Evolutionary conservation across 495 filamentous ascomycete species (phyloP).

Genomic region (Bombardia bombarda): DNA sequence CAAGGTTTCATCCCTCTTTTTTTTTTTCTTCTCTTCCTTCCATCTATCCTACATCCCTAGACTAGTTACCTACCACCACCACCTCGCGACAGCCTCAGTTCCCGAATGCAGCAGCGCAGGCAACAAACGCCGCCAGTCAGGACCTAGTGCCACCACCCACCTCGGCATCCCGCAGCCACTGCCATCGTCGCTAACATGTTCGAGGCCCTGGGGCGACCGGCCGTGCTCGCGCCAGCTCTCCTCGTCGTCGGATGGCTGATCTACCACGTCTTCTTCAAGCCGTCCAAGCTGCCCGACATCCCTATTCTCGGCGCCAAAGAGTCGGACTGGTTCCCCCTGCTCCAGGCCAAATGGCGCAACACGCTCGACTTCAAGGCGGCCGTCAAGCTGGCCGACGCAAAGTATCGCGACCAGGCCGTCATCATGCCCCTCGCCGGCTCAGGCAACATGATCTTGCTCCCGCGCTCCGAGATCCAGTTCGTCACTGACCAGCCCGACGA

Average conservation of each 20-base stretch:
- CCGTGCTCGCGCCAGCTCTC: slow-evolving; percentile 16
- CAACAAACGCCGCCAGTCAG: too few relatives aligned
- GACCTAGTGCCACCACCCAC: not conserved
- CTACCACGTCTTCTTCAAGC: slow-evolving; percentile 18
- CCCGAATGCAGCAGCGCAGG: too few relatives aligned
- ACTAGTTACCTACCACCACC: too few relatives aligned
- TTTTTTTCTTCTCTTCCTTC: too few relatives aligned
- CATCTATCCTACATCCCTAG: too few relatives aligned
- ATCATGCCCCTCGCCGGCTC: slow-evolving; percentile 19
- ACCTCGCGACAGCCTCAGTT: too few relatives aligned
- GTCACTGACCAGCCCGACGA: slow-evolving; percentile 39
- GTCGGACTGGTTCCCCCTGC: slow-evolving; percentile 30
- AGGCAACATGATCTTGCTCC: slow-evolving; percentile 29
- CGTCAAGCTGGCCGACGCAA: slow-evolving; percentile 14
- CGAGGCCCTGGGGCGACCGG: slow-evolving; percentile 13
- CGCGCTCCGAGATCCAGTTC: slow-evolving; percentile 30
- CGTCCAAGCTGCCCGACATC: slow-evolving; percentile 13
- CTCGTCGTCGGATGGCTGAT: slow-evolving; percentile 17
- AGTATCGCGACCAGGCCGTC: slow-evolving; percentile 17
- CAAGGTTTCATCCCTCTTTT: too few relatives aligned
- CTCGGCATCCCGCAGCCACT: too few relatives aligned
- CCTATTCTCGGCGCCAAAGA: slow-evolving; percentile 24
- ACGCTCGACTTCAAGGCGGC: slow-evolving; percentile 23
- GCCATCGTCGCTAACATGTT: not conserved
- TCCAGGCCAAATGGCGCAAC: slow-evolving; percentile 27